Percentiles rank a stretch among this genome's conserved stretches.
Evolutionary conservation across 176 grass and related monocot species (phyloP).

Genomic region (Musa beccarii): DNA sequence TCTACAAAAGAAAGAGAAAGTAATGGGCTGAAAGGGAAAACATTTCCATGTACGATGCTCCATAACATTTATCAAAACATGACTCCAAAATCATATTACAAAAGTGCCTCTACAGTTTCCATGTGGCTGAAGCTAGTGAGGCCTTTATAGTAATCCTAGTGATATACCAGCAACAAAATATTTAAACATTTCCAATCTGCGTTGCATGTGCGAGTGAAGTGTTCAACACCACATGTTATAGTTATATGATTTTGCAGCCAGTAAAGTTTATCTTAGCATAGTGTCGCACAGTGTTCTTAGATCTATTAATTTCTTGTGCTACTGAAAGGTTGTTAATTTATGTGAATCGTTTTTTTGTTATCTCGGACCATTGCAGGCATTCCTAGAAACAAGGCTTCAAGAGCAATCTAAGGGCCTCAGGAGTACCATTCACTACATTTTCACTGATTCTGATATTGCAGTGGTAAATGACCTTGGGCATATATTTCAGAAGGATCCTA

Average conservation of each 20-base stretch:
- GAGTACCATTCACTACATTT: constrained; percentile 45
- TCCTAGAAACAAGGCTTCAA: constrained; percentile 53
- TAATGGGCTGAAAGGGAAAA: no score
- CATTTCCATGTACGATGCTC: no score
- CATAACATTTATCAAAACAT: no score
- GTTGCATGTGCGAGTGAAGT: background rate
- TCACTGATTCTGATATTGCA: constrained; percentile 79
- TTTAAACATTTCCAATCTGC: background rate
- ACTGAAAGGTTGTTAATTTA: background rate
- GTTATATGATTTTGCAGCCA: background rate
- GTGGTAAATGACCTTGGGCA: constrained; percentile 70
- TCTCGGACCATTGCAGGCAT: constrained; percentile 39
- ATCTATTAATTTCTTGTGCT: background rate
- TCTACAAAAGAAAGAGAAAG: no score
- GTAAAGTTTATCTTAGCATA: background rate
- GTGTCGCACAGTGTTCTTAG: background rate
- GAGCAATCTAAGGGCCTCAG: constrained; percentile 31
- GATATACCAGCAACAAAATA: no score
- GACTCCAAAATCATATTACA: no score
- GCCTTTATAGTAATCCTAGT: no score
- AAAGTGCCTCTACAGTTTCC: no score
- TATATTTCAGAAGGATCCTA: constrained; percentile 60
- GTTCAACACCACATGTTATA: background rate
- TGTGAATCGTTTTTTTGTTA: background rate
- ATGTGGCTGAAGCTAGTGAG: no score